Conservation (phyloP, 2,329 filamentous ascomycete genomes). For the Kalmusia sp. region DNA sequence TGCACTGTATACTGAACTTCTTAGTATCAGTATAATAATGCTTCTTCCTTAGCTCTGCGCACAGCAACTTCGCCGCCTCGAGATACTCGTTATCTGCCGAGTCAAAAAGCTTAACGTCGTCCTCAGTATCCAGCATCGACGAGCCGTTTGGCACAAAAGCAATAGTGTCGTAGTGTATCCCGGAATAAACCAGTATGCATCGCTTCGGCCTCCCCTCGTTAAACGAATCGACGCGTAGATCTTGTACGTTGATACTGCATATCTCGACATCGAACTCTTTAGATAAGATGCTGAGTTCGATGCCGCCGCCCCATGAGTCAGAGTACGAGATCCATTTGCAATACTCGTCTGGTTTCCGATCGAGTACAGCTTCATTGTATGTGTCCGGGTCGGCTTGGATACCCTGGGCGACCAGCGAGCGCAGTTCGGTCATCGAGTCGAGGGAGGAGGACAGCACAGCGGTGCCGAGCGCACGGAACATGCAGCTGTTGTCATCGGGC, state of each 20-base stretch:
- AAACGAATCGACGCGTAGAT: conserved; percentile 73
- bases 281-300: conserved; percentile 85
- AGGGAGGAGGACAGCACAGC: conserved; percentile 71
- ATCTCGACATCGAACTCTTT: conserved; percentile 87
- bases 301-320: conserved; percentile 88
- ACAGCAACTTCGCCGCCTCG: conserved; percentile 64
- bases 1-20: conserved; percentile 79
- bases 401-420: conserved; percentile 77
- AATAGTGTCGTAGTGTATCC: conserved; percentile 92
- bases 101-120: conserved; percentile 80
- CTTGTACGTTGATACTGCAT: conserved; percentile 80
- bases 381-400: conserved; percentile 76
- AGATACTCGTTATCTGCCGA: conserved; percentile 62
- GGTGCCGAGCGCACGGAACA: conserved; percentile 88
- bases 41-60: conserved; percentile 66
- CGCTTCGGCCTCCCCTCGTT: conserved; percentile 72
- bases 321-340: conserved; percentile 81
- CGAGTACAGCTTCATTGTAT: conserved; percentile 80
- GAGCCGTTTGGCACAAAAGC: conserved; percentile 70
- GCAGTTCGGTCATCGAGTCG: conserved; percentile 74
- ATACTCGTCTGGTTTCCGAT: conserved; percentile 74
- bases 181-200: conserved; percentile 86
- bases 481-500: conserved; percentile 95
- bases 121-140: conserved; percentile 70
- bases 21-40: conserved; percentile 92